Evolutionary conservation across 164 flowering plant species (phyloP), one percentile per base, ranked within the genome.

Genomic region (Kingdonia uniflora): DNA sequence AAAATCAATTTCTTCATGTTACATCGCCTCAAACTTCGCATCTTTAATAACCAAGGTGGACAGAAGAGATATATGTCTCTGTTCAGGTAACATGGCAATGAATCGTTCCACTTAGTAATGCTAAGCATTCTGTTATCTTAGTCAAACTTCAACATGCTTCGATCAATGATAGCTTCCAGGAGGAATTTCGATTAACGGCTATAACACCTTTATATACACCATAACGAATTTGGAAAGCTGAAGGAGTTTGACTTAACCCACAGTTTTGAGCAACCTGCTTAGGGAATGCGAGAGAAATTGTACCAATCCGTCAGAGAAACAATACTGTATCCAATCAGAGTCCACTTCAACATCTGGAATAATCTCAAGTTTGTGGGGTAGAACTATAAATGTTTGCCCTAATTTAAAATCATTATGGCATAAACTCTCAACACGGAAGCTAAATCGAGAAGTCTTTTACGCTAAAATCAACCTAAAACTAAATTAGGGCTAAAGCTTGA

Each of bases 291-390:
- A 57, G 58, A 2, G 92, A 86, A 23, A 89, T 80, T 62, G 86
- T 92, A 13, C 99, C 99, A 47, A 88, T 92, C 97, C 99, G 69
- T 92, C 99, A 1, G 99, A 89, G 70, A 92, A 92, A 70, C 97
- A 88, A 52, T 89, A 86, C 38, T 49, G 49, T 19, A 80, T 61
- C 22, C 86, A 91, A 64, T 86, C 80, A 48, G 74, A 23, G 20
- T 53, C 62, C 23, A 70, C 71, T 70, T 88, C 95, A 42, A 88
- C 48, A 55, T 92, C 99, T 37, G 95, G 89, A 71, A 88, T 84
- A 19, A 64, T 64, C 59, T 84, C 85, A 15, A 88, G 79, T 50
- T 89, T 82, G 33, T 71, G 81, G 11, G 44, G 58, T 0, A 71
- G 76, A 35, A 92, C 91, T 38, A 23, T 56, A 38, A 80, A 12